These are phyloP conservation scores for Coniophora puteana DNA, from an alignment of 1,284 basidiomycete species.

Conservation along the genomic window DNA sequence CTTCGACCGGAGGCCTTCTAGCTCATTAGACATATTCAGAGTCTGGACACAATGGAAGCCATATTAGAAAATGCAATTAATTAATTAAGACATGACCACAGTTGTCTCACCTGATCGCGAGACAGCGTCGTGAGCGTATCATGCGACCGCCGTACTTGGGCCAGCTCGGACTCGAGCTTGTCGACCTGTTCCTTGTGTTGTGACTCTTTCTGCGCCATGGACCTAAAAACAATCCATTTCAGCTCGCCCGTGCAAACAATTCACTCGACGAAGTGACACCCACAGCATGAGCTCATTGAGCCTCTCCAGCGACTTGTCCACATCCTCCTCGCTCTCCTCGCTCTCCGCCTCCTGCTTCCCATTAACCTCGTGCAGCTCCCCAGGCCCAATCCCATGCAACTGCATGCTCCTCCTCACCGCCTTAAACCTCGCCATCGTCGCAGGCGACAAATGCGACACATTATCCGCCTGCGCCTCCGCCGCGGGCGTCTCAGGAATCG, in stretches of 20 bases:
- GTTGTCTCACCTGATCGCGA: conserved; percentile 65
- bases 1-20: conserved; percentile 67
- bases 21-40: conserved; percentile 81
- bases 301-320: conserved; percentile 67
- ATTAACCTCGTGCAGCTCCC: conserved; percentile 53
- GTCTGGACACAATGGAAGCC: conserved; percentile 41
- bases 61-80: background rate
- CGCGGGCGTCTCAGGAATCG: conserved; percentile 7
- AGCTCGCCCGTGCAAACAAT: conserved; percentile 7
- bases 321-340: conserved; percentile 58
- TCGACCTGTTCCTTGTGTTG: conserved; percentile 77
- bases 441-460: conserved; percentile 52
- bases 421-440: conserved; percentile 68
- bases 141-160: conserved; percentile 68
- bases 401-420: conserved; percentile 65
- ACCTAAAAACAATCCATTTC: conserved; percentile 41
- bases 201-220: conserved; percentile 94
- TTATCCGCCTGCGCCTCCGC: conserved; percentile 13
- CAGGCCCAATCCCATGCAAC: conserved; percentile 32
- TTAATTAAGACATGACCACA: conserved; percentile 2
- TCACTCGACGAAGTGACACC: conserved; percentile 24
- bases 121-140: conserved; percentile 78
- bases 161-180: conserved; percentile 62
- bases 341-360: conserved; percentile 74
- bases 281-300: conserved; percentile 88